These are phyloP conservation scores for Phytopythium mirpurense DNA, from an alignment of 352 stramenopile species.

Conservation along the genomic window DNA sequence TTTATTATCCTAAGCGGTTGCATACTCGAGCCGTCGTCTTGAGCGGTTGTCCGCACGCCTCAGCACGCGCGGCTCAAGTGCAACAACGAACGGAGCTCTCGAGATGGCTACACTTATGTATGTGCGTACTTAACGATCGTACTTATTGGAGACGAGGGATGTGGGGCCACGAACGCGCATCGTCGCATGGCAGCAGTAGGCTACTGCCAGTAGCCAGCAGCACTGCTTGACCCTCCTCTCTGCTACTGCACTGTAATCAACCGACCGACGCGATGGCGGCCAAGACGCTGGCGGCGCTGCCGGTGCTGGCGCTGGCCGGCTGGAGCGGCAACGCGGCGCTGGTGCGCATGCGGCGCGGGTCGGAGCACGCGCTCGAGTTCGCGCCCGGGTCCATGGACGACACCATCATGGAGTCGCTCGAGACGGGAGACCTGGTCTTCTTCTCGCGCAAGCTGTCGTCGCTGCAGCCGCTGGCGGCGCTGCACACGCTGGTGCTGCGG, in stretches of 20 bases:
- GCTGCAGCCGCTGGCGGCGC: constrained; percentile 64
- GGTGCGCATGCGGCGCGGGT: constrained; percentile 39
- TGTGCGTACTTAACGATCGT: no score
- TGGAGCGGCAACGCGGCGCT: constrained; percentile 72
- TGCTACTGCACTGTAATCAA: no score
- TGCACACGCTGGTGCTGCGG: constrained; percentile 60
- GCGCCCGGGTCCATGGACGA: constrained; percentile 80
- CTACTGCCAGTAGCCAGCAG: no score
- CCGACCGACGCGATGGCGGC: constrained; percentile 31
- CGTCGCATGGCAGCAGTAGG: no score
- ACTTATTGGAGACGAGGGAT: no score
- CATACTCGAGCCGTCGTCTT: no score
- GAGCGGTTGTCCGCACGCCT: no score
- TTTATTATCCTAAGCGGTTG: no score
- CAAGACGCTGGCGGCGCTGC: constrained; percentile 45
- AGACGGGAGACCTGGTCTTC: constrained; percentile 78
- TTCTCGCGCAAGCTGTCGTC: constrained; percentile 71
- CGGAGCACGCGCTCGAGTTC: constrained; percentile 49
- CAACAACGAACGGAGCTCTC: no score
- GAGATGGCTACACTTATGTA: not conserved
- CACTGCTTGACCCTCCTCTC: no score
- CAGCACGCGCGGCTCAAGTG: no score
- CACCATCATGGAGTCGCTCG: constrained; percentile 81
- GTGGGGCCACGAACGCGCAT: no score
- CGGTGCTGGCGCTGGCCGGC: constrained; percentile 40